Base-by-base conservation (phyloP, 2,329 filamentous ascomycete genomes). In the Rosellinia necatrix region DNA sequence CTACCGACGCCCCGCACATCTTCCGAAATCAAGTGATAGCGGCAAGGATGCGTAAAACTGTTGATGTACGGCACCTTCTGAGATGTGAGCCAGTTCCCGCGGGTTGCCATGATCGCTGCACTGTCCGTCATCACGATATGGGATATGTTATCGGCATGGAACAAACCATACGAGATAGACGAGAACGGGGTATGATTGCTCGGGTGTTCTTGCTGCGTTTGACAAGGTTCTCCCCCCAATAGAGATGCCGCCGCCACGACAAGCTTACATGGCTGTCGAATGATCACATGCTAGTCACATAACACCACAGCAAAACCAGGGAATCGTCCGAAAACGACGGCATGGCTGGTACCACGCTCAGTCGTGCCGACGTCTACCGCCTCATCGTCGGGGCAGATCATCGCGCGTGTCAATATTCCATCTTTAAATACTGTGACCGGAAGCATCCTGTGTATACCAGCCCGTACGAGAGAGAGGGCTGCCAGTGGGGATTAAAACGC, bases 281-380 rank as follows among this genome's bases (percentile, higher is more conserved):
- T 49, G 58, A 54, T 58, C 58, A 60, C 54, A 58, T 54, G 58
- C 56, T 43, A 29, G 41, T 58, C 54, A 50, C 49, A 27, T 32
- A 38, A 40, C 47, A 54, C 58, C 50, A 49, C 42, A 32, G 55
- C 41, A 43, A 47, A 44, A 21, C 47, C 47, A 46, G 44, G 27
- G 37, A 54, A 34, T 43, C 42, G 40, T 29, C 49, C 47, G 30
- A 53, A 50, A 53, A 59, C 35, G 32, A 40, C 49, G 47, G 53
- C 40, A 40, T 46, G 43, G 27, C 25, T 40, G 35, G 43, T 46
- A 17, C 38, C 13, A 17, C 12, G 40, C 29, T 40, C 40, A 40
- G 17, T 8, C 41, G 37, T 53, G 43, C 41, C 53, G 49, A 46
- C 27, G 42, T 47, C 32, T 38, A 47, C 19, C 42, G 12, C 38